Percentiles rank a stretch among this genome's conserved stretches.
Evolutionary conservation across 1,139 yeast species (phyloP).

Genomic region (Starmera stellimalicola): DNA sequence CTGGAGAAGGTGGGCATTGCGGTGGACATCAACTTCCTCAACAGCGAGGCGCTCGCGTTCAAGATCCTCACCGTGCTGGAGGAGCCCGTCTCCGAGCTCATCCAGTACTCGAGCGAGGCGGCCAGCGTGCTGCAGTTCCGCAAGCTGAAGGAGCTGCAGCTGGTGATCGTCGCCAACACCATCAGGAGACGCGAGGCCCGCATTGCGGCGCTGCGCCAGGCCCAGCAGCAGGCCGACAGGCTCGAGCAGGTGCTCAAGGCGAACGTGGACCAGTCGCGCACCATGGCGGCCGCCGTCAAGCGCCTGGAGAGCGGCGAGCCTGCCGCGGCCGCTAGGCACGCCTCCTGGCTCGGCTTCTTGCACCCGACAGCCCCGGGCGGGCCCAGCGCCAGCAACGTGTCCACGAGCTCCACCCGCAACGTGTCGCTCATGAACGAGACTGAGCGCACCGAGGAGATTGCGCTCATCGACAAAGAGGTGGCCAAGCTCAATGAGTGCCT

Average conservation of each 20-base stretch:
- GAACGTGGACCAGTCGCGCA: slow-evolving; percentile 21
- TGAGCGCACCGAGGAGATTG: slow-evolving; percentile 23
- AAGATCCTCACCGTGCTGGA: slow-evolving; percentile 64
- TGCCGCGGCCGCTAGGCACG: slow-evolving; percentile 10
- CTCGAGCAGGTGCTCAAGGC: slow-evolving; percentile 20
- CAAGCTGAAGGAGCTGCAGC: slow-evolving; percentile 59
- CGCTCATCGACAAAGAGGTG: slow-evolving; percentile 21
- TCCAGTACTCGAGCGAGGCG: slow-evolving; percentile 62
- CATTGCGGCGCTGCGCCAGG: slow-evolving; percentile 16
- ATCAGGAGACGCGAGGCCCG: slow-evolving; percentile 20
- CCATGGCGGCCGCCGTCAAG: slow-evolving; percentile 22
- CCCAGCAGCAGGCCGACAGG: slow-evolving; percentile 22
- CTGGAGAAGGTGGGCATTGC: slow-evolving; percentile 76
- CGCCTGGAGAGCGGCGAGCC: slow-evolving; percentile 17
- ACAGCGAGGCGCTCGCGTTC: slow-evolving; percentile 59
- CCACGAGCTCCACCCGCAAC: slow-evolving; percentile 18
- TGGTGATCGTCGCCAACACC: slow-evolving; percentile 32
- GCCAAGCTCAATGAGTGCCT: slow-evolving; percentile 22
- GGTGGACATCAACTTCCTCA: slow-evolving; percentile 61
- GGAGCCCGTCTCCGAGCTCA: slow-evolving; percentile 80
- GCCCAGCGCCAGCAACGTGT: too few species aligned
- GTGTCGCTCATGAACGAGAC: slow-evolving; percentile 26
- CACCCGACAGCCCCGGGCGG: background rate
- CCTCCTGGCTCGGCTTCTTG: slow-evolving; percentile 15
- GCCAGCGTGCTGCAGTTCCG: slow-evolving; percentile 63